These are phyloP conservation scores for Hanseniaspora vineae DNA, from an alignment of 805 yeast species.

Conservation along the genomic window DNA sequence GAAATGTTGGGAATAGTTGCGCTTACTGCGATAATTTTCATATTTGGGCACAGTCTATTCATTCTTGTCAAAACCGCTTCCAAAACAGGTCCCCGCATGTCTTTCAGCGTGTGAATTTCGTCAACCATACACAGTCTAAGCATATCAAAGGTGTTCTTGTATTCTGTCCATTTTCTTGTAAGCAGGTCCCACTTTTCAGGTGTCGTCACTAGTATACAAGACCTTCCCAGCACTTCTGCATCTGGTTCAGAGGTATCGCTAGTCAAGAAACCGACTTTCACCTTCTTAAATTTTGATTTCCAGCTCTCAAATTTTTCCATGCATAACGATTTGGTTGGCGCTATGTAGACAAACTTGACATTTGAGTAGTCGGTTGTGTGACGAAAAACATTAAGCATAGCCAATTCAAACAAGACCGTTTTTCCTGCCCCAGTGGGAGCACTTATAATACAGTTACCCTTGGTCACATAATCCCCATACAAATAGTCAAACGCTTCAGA, in stretches of 20 bases:
- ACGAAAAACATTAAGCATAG: conserved; percentile 23
- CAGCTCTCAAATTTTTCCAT: conserved; percentile 36
- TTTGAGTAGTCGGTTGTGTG: conserved; percentile 15
- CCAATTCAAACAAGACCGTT: conserved; percentile 41
- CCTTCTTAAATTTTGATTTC: conserved; percentile 29
- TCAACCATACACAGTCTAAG: conserved; percentile 34
- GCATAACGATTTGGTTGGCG: conserved; percentile 50
- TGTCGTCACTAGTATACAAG: conserved; percentile 42
- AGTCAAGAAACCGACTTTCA: conserved; percentile 38
- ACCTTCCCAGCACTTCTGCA: conserved; percentile 32
- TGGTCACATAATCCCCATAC: conserved; percentile 15
- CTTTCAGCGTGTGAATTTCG: conserved; percentile 35
- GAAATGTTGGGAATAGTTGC: conserved; percentile 42
- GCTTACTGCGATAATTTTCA: conserved; percentile 36
- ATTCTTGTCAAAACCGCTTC: conserved; percentile 37
- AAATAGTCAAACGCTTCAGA: conserved; percentile 28
- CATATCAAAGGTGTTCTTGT: conserved; percentile 26
- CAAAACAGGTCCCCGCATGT: conserved; percentile 34
- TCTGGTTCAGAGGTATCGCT: conserved; percentile 39
- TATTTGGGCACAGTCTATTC: conserved; percentile 25
- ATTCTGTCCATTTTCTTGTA: conserved; percentile 39
- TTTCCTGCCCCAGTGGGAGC: conserved; percentile 54
- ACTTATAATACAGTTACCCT: conserved; percentile 33
- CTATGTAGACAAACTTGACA: conserved; percentile 34
- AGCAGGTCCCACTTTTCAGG: conserved; percentile 53